Evolutionary conservation across 78 protist genomes (phyloP), one percentile per base, ranked within the genome.

Genomic region (Chrysochromulina tobinii): DNA sequence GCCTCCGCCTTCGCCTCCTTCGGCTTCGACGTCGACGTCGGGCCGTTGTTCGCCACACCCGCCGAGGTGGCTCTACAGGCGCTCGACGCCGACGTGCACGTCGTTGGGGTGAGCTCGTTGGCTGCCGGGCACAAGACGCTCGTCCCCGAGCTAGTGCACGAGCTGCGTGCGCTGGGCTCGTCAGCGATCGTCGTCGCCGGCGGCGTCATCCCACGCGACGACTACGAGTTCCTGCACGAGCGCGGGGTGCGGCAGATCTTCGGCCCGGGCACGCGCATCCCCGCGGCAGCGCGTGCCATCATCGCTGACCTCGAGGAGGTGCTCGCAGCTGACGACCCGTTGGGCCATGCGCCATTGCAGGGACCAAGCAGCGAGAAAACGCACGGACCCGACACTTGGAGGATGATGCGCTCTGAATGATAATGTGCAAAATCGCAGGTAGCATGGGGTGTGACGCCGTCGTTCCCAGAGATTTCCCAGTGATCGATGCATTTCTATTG

Each of bases 61-160:
- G 95, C 2, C 1, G 97, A 97, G 88, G 99, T 97, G 11, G 98
- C 98, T 0, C 59, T 88, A 27, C 96, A 95, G 91, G 99, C 99
- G 0, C 61, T 99, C 48, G 99, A 98, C 50, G 94, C 97, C 15
- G 99, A 99, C 77, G 99, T 99, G 15, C 99, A 99, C 89, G 94
- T 93, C 6, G 96, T 99, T 53, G 99, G 99, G 54, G 96, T 97
- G n/a, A 79, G 94, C 21, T 92, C 97, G 12, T 97, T 88, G 79
- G 99, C 99, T 0, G 99, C 99, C 1, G 99, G 99, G 12, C 99
- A 99, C 95, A 93, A 93, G 66, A 95, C 99, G 21, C 93, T 98
- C 4, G 96, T 98, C 23, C 99, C 99, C 8, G 95, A 79, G 66
- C 96, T 98, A 48, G 90, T 97, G 23, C 88, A 61, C 12, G 96